Evolutionary conservation across 768 basidiomycete genomes (phyloP), one percentile per base, ranked within the genome.

Genomic region (Multifurca ochricompacta): DNA sequence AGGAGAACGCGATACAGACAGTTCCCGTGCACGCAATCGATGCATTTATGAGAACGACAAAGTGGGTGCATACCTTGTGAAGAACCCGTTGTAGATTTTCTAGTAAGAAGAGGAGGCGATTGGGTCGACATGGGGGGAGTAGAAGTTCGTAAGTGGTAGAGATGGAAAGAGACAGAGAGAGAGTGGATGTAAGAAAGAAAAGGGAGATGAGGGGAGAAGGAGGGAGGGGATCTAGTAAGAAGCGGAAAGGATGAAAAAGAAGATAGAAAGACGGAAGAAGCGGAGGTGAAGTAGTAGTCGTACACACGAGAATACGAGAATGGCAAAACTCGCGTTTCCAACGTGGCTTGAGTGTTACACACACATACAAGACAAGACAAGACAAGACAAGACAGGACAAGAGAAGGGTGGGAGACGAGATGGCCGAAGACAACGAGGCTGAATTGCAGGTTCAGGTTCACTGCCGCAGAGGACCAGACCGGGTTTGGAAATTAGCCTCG

Each of bases 401-500:
- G n/a, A n/a, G n/a, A n/a, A n/a, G n/a, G n/a, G n/a, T n/a, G n/a
- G n/a, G n/a, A n/a, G n/a, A 48, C 43, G 58, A 42, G 52, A 54
- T 43, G 54, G 52, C 42, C 50, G 56, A 54, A 48, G 46, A 53
- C 60, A 61, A 61, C 49, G 60, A 61, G 60, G 60, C 51, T 49
- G 48, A 5, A n/a, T n/a, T n/a, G n/a, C n/a, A n/a, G n/a, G n/a
- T n/a, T n/a, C n/a, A n/a, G n/a, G n/a, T n/a, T n/a, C n/a, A n/a
- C n/a, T n/a, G n/a, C n/a, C n/a, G n/a, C n/a, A n/a, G n/a, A n/a
- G n/a, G n/a, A n/a, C n/a, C n/a, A 44, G 25, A 23, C 59, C 57
- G 45, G 46, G 56, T 61, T 54, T 39, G 60, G 60, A 54, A 61
- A 61, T 52, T 55, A 43, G 60, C 60, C 60, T 61, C 60, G 60